phyloP scores from a whole-genome alignment of 768 basidiomycete genomes.

The Daedaleopsis sinensis region DNA sequence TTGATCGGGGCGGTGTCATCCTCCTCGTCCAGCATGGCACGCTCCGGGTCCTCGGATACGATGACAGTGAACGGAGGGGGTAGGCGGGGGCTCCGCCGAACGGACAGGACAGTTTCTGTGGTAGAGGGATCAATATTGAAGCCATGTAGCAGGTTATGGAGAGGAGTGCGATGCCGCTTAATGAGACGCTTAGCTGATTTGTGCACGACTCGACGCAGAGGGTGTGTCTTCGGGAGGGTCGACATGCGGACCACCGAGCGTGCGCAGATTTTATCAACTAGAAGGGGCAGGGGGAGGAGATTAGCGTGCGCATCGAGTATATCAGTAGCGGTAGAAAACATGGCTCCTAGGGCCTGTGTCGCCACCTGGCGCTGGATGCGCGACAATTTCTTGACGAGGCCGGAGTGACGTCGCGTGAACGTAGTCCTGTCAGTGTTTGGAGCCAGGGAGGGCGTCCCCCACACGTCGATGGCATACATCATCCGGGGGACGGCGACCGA shows the following conservation, averaged over 20 bases:
- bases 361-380: conserved; percentile 26
- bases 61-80: background rate
- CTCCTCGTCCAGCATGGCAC: conserved; percentile 10
- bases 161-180: conserved; percentile 21
- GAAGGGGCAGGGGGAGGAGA: conserved; percentile 21
- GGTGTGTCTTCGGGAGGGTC: conserved; percentile 27
- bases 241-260: conserved; percentile 15
- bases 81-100: no score
- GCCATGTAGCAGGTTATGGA: conserved; percentile 4
- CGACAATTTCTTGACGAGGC: conserved; percentile 10
- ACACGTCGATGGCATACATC: conserved; percentile 27
- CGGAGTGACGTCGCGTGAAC: background rate
- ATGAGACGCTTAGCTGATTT: background rate
- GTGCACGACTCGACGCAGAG: conserved; percentile 13
- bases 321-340: conserved; percentile 28
- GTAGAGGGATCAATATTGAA: conserved; percentile 21
- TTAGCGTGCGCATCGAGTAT: conserved; percentile 23
- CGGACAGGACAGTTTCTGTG: background rate
- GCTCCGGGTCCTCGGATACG: conserved; percentile 1
- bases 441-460: background rate
- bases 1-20: background rate
- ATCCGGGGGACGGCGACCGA: conserved; percentile 31
- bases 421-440: background rate
- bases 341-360: conserved; percentile 24
- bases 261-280: conserved; percentile 18